A percentile compares a stretch with the other conserved stretches of the same genome.
Evolutionary conservation across 805 yeast genomes (phyloP).

Genomic region (Metschnikowia hibisci): DNA sequence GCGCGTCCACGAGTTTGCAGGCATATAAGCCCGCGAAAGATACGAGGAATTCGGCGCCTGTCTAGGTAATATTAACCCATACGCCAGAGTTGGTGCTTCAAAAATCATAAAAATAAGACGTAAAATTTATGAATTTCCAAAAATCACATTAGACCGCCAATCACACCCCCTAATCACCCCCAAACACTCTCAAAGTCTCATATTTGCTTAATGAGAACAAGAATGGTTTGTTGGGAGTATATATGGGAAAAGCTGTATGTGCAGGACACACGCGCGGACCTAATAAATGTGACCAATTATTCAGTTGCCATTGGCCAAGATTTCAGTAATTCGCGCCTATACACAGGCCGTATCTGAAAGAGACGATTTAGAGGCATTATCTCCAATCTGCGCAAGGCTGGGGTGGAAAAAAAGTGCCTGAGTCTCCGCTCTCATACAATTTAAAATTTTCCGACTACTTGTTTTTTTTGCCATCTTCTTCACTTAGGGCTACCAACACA

Average conservation of each 20-base stretch:
- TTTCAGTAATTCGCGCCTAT: not conserved
- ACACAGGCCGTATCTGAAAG: not conserved
- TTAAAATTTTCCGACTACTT: not conserved
- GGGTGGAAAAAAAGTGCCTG: conserved; percentile 3
- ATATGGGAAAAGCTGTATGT: no score
- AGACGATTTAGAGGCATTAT: conserved; percentile 2
- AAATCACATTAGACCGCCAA: no score
- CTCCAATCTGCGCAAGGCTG: conserved; percentile 4
- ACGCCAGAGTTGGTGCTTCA: not conserved
- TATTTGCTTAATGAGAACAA: no score
- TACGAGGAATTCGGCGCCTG: conserved; percentile 1
- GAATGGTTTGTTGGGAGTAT: no score
- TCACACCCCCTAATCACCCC: no score
- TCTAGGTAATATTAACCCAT: conserved; percentile 1
- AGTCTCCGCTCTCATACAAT: not conserved
- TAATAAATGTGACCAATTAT: not conserved
- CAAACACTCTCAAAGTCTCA: no score
- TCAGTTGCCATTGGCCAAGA: not conserved
- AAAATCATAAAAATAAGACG: no score
- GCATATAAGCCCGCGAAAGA: conserved; percentile 1
- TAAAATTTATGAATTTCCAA: no score
- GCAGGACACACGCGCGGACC: not conserved
- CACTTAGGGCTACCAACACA: conserved; percentile 1
- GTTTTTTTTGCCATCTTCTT: not conserved
- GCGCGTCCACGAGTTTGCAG: conserved; percentile 1